Conservation (phyloP, 192 early-diverging fungal genomes). For the Dissophora globulifera region DNA sequence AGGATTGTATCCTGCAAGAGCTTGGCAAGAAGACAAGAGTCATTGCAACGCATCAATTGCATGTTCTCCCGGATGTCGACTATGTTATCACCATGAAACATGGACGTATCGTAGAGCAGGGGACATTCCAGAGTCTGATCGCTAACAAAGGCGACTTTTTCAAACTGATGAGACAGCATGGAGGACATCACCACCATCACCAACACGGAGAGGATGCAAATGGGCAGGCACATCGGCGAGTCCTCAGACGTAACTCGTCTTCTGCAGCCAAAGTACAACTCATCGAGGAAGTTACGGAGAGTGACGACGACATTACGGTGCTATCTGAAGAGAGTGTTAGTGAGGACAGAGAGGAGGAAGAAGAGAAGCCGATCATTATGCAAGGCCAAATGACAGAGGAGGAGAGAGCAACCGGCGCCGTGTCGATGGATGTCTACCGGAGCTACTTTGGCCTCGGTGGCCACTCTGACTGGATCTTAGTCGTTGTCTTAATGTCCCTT, state of each 20-base stretch:
- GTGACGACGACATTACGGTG: conserved; percentile 42
- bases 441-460: conserved; percentile 32
- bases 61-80: conserved; percentile 75
- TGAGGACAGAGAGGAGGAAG: not conserved
- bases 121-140: conserved; percentile 75
- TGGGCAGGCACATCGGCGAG: not conserved
- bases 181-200: conserved; percentile 19
- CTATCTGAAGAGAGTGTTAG: conserved; percentile 7
- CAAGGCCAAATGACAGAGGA: conserved; percentile 34
- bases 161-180: conserved; percentile 76
- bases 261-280: conserved; percentile 5
- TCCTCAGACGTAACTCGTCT: conserved; percentile 3
- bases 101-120: conserved; percentile 76
- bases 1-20: conserved; percentile 38
- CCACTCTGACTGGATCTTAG: conserved; percentile 10
- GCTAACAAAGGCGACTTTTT: conserved; percentile 64
- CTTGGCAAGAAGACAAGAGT: conserved; percentile 78
- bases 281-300: not conserved
- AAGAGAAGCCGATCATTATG: not conserved
- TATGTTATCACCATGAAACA: conserved; percentile 77
- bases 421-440: conserved; percentile 24
- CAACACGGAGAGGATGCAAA: not conserved
- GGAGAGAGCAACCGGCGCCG: conserved; percentile 24
- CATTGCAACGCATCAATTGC: conserved; percentile 85
- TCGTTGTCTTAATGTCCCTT: conserved; percentile 16